Evolutionary conservation across 805 yeast genomes (phyloP).

Genomic region (Saccharomycopsis vini): DNA sequence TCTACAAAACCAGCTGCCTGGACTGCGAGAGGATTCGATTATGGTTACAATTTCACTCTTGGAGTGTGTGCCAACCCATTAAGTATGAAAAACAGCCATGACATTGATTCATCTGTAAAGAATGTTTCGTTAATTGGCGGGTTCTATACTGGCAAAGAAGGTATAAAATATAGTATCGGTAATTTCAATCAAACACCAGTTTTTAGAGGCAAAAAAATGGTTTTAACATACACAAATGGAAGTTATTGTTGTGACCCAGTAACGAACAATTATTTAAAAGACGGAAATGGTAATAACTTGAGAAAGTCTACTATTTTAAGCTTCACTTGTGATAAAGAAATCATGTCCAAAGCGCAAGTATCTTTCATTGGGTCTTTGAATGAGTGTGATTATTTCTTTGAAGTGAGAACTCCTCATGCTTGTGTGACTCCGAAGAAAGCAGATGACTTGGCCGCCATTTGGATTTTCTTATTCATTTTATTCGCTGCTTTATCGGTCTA

Average conservation of each 20-base stretch:
- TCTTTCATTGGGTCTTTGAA: conserved; percentile 62
- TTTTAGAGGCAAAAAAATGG: conserved; percentile 63
- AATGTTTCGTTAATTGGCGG: conserved; percentile 47
- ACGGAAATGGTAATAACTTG: conserved; percentile 39
- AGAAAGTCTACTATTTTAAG: conserved; percentile 58
- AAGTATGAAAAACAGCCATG: conserved; percentile 23
- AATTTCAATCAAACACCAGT: conserved; percentile 50
- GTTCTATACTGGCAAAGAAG: conserved; percentile 39
- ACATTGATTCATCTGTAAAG: conserved; percentile 19
- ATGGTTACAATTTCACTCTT: conserved; percentile 61
- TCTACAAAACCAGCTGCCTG: conserved; percentile 35
- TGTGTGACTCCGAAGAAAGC: conserved; percentile 71
- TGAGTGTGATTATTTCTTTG: conserved; percentile 78
- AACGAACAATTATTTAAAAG: conserved; percentile 11
- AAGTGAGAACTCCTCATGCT: conserved; percentile 76
- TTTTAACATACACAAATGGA: conserved; percentile 64
- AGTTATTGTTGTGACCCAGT: conserved; percentile 38
- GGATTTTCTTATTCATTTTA: conserved; percentile 51
- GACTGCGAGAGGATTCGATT: conserved; percentile 64
- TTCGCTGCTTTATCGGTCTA: conserved; percentile 34
- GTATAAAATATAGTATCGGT: conserved; percentile 49
- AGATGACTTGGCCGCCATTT: conserved; percentile 54
- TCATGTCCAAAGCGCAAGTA: conserved; percentile 52
- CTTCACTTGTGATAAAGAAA: conserved; percentile 73
- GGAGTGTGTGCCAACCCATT: conserved; percentile 62